Evolutionary conservation across 225 moss, liverwort and hornwort species (phyloP).

Genomic region (Asterella californica): DNA sequence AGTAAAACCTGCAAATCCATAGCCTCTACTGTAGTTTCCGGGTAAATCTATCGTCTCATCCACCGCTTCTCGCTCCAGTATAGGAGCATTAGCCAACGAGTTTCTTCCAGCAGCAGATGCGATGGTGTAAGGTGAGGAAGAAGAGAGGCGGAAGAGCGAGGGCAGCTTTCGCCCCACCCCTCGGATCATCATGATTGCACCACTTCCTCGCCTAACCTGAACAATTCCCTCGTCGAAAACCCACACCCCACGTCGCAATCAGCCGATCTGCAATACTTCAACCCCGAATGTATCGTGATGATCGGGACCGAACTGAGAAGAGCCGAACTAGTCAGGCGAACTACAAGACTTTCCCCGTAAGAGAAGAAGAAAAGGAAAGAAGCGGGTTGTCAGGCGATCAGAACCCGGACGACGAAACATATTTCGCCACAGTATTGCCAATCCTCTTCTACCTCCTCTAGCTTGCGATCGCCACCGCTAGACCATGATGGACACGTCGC

Average conservation of each 20-base stretch:
- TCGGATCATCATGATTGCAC: conserved; percentile 41
- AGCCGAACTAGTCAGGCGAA: not conserved
- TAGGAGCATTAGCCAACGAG: conserved; percentile 4
- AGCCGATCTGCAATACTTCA: not conserved
- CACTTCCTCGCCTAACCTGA: conserved; percentile 7
- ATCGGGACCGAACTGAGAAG: not conserved
- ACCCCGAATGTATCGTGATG: not conserved
- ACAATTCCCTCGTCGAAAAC: not conserved
- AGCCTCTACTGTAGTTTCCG: conserved; percentile 10
- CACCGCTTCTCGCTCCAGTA: not conserved
- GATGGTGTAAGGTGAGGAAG: conserved; percentile 18
- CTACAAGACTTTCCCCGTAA: too few species aligned
- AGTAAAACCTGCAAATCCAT: conserved; percentile 25
- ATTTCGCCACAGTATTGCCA: too few species aligned
- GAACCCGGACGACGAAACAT: too few species aligned
- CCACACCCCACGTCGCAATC: not conserved
- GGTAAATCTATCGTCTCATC: conserved; percentile 15
- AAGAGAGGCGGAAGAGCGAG: conserved; percentile 28
- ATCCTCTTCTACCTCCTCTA: too few species aligned
- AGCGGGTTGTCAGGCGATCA: too few species aligned
- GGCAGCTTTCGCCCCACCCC: conserved; percentile 33
- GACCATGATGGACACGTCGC: too few species aligned
- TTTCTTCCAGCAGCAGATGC: conserved; percentile 16
- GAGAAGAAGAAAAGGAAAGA: too few species aligned
- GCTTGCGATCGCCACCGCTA: too few species aligned